phyloP scores from a whole-genome alignment of 192 early-diverging fungal species.

The Coemansia sp. region DNA sequence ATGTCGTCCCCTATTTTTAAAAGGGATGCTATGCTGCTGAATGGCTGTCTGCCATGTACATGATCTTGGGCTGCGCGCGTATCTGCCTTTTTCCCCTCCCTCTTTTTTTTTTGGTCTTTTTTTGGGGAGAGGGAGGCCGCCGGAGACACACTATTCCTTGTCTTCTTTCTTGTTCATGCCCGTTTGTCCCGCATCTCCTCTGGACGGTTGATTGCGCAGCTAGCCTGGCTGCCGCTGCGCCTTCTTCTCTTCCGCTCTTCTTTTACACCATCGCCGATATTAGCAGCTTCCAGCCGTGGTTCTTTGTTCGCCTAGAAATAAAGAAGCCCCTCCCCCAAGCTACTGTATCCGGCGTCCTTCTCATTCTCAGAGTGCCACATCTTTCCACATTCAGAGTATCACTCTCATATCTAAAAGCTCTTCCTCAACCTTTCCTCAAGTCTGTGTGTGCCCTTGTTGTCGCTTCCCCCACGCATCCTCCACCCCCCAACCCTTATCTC shows the following conservation, averaged over 20 bases:
- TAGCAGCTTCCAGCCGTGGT: no score
- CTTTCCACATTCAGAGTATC: no score
- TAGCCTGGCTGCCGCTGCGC: neutral
- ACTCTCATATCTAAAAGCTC: no score
- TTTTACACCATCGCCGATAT: no score
- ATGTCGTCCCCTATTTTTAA: neutral
- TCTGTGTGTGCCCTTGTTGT: neutral
- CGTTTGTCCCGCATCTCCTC: constrained; percentile 6
- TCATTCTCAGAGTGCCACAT: no score
- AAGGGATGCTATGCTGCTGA: neutral
- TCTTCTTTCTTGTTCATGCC: neutral
- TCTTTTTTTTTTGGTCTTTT: neutral
- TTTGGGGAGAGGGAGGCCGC: neutral
- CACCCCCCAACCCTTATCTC: constrained; percentile 5
- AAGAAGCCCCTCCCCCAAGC: no score
- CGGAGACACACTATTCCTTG: neutral
- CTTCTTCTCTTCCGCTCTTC: no score
- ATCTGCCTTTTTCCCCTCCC: neutral
- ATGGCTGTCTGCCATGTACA: constrained; percentile 2
- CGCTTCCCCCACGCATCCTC: neutral
- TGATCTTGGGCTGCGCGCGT: constrained; percentile 9
- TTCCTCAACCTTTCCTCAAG: no score
- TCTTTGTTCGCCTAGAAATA: no score
- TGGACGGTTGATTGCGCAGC: constrained; percentile 8
- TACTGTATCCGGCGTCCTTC: no score